phyloP scores from a whole-genome alignment of 345 rosid genomes.

The Brassica nigra region DNA sequence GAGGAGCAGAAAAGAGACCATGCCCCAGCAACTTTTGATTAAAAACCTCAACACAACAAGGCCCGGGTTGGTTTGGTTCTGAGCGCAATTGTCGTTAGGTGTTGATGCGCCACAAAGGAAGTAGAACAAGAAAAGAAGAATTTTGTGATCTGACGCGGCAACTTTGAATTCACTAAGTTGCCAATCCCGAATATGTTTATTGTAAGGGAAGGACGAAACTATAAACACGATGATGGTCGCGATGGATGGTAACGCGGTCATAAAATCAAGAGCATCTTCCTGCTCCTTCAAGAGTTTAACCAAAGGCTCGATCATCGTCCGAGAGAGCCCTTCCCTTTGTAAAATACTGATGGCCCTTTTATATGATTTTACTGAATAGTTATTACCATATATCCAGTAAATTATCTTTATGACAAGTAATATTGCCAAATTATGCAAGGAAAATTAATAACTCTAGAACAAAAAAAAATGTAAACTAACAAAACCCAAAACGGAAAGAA shows the following conservation, averaged over 20 bases:
- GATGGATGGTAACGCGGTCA: neutral
- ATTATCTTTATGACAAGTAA: neutral
- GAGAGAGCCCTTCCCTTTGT: neutral
- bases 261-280: neutral
- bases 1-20: neutral
- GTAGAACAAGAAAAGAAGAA: neutral
- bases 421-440: neutral
- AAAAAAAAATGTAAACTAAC: neutral
- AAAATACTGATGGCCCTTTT: neutral
- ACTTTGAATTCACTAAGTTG: conserved; percentile 8
- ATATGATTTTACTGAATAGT: neutral
- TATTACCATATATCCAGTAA: neutral
- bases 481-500: neutral
- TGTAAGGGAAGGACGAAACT: neutral
- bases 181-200: neutral
- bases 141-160: neutral
- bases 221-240: neutral
- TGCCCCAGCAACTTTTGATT: neutral
- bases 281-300: neutral
- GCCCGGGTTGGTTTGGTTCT: neutral
- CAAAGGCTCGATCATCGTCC: neutral
- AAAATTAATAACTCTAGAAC: neutral
- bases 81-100: neutral
- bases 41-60: neutral
- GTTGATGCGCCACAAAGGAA: neutral